Conservation (phyloP, 192 early-diverging fungal genomes). For the Backusella westeae region DNA sequence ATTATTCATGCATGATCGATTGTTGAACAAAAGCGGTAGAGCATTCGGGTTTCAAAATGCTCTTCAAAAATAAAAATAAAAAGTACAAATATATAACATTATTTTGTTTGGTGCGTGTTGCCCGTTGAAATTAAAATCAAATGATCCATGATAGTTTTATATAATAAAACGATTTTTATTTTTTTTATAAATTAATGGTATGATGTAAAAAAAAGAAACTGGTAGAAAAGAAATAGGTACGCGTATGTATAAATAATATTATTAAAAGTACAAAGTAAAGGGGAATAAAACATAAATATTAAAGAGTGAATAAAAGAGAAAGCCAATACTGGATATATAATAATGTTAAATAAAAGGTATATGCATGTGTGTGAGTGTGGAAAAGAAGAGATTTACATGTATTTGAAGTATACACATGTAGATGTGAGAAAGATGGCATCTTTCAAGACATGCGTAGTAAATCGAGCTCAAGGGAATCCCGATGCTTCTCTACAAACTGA, state of each 20-base stretch:
- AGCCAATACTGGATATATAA: not conserved
- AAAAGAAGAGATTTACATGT: not conserved
- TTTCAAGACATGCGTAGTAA: constrained; percentile 3
- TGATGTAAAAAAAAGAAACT: not conserved
- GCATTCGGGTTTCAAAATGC: not conserved
- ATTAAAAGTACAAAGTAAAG: not conserved
- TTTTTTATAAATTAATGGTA: not conserved
- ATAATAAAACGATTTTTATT: not conserved
- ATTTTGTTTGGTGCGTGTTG: not conserved
- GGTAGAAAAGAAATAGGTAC: not conserved
- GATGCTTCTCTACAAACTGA: constrained; percentile 26
- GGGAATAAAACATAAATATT: not conserved
- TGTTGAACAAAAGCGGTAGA: too few species aligned
- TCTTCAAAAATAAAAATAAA: not conserved
- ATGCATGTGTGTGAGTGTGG: not conserved
- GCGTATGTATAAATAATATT: not conserved
- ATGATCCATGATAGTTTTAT: not conserved
- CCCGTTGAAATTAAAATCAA: constrained; percentile 4
- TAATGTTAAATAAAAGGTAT: not conserved
- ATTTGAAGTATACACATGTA: not conserved
- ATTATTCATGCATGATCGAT: too few species aligned
- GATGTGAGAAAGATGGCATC: not conserved
- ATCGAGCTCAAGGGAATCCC: constrained; percentile 20
- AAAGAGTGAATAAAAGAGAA: constrained; percentile 3
- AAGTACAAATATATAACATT: not conserved